Conservation (phyloP, 2,329 filamentous ascomycete species). For the Botrytis paeoniae region DNA sequence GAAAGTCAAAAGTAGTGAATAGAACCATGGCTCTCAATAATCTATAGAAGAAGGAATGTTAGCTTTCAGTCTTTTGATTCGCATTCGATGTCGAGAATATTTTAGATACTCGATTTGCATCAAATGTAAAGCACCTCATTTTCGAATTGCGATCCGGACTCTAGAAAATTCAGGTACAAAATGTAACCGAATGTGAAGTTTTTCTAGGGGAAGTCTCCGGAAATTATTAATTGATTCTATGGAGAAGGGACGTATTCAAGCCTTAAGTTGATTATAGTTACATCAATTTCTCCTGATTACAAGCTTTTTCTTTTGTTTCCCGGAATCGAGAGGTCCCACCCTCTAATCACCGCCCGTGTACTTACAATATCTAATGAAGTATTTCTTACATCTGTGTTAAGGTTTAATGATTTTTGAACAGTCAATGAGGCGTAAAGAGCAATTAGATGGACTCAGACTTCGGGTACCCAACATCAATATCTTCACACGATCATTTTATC, state of each 20-base stretch:
- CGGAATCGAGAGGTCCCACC: too few relatives aligned
- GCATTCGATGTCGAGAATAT: background rate
- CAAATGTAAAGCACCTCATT: background rate
- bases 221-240: too few relatives aligned
- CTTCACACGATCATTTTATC: background rate
- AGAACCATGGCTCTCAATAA: background rate
- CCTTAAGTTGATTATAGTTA: too few relatives aligned
- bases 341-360: background rate
- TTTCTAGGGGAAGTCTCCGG: too few relatives aligned
- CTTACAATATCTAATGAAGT: background rate
- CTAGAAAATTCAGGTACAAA: background rate
- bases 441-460: background rate
- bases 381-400: background rate
- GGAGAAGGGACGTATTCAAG: accelerated
- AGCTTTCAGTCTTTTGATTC: background rate
- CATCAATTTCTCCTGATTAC: too few relatives aligned
- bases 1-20: background rate
- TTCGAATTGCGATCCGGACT: background rate
- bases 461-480: background rate
- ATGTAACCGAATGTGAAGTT: background rate
- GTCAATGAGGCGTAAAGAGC: too few relatives aligned
- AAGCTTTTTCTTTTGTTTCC: too few relatives aligned
- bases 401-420: background rate
- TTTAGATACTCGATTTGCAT: background rate
- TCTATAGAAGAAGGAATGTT: background rate